A percentile compares a stretch with the other conserved stretches of the same genome.
These are phyloP conservation scores for Oryza meridionalis DNA, from an alignment of 176 grass and related monocot species.

Conservation along the genomic window DNA sequence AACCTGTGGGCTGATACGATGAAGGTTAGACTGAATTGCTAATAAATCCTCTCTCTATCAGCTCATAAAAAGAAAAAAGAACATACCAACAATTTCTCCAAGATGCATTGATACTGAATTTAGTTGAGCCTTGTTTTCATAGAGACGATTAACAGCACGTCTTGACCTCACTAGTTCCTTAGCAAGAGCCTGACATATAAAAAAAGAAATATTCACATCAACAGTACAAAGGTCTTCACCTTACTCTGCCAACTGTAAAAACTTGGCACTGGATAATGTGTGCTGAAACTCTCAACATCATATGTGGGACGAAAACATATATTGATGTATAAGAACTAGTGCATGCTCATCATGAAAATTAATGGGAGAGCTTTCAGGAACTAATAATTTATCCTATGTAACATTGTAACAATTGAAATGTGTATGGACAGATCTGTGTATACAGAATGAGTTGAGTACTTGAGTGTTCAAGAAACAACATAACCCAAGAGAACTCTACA, in stretches of 20 bases:
- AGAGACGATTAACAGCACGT: slow-evolving; percentile 85
- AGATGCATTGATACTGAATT: slow-evolving; percentile 99
- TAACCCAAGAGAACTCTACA: neutral
- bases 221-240: neutral
- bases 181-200: slow-evolving; percentile 65
- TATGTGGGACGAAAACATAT: neutral
- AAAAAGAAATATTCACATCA: slow-evolving; percentile 13
- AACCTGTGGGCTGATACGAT: neutral
- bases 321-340: neutral
- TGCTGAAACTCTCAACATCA: slow-evolving; percentile 10
- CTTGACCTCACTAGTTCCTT: slow-evolving; percentile 92
- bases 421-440: neutral
- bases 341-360: neutral
- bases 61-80: neutral
- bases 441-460: neutral
- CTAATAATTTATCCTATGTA: neutral
- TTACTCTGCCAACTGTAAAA: slow-evolving; percentile 8
- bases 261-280: neutral
- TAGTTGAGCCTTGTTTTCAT: slow-evolving; percentile 94
- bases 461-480: neutral
- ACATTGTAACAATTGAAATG: neutral
- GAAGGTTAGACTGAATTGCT: slow-evolving; percentile 5
- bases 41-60: slow-evolving; percentile 11
- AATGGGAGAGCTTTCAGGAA: slow-evolving; percentile 18
- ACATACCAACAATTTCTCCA: slow-evolving; percentile 86